phyloP scores from a whole-genome alignment of 2,329 filamentous ascomycete species.

The Nigrospora oryzae region DNA sequence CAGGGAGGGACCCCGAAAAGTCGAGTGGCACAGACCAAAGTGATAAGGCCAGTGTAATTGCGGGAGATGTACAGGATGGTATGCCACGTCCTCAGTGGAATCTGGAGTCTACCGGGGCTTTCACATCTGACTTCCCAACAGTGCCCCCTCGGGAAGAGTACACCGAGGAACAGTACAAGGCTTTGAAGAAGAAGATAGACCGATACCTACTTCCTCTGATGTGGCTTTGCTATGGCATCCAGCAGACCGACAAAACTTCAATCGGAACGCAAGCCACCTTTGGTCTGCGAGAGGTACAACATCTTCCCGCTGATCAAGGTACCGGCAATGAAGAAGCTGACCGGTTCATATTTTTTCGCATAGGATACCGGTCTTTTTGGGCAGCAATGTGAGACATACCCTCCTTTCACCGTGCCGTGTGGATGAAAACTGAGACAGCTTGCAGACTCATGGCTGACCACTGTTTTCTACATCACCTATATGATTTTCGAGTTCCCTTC shows the following conservation, averaged over 20 bases:
- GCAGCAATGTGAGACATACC: slow-evolving; percentile 12
- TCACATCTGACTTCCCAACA: not conserved
- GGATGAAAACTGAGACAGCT: not conserved
- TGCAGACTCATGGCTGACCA: slow-evolving; percentile 21
- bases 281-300: slow-evolving; percentile 21
- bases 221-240: slow-evolving; percentile 40
- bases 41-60: slow-evolving; percentile 13
- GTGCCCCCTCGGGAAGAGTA: slow-evolving; percentile 11
- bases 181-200: slow-evolving; percentile 31
- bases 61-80: slow-evolving; percentile 12
- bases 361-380: slow-evolving; percentile 20
- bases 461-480: slow-evolving; percentile 23
- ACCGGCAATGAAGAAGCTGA: not conserved
- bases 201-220: slow-evolving; percentile 36
- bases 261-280: slow-evolving; percentile 28
- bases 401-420: not conserved
- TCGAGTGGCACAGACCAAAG: slow-evolving; percentile 6
- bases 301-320: not conserved
- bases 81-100: not conserved
- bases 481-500: slow-evolving; percentile 22
- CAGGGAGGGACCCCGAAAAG: slow-evolving; percentile 11
- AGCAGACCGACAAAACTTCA: slow-evolving; percentile 38
- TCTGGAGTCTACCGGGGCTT: not conserved
- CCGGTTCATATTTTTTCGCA: not conserved
- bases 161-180: slow-evolving; percentile 27